Evolutionary conservation across 2,329 filamentous ascomycete species (phyloP).

Genomic region (Akanthomyces muscarius): DNA sequence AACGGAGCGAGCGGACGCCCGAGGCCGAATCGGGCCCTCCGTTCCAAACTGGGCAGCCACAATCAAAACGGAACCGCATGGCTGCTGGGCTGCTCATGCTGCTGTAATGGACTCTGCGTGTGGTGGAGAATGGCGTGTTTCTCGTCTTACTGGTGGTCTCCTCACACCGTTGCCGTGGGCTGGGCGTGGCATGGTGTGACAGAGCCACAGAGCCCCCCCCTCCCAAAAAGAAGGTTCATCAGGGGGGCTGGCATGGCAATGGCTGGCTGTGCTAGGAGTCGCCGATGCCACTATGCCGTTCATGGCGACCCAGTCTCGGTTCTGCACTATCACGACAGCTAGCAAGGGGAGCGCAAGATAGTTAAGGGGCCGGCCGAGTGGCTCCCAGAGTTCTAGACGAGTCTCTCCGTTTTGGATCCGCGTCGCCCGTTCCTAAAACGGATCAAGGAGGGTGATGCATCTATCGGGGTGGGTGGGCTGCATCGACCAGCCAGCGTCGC

Average conservation of each 20-base stretch:
- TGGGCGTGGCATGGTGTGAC: constrained; percentile 1
- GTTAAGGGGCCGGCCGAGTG: background rate
- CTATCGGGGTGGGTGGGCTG: background rate
- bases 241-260: background rate
- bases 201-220: background rate
- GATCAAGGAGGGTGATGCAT: background rate
- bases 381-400: background rate
- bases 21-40: background rate
- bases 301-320: background rate
- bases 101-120: too few species aligned
- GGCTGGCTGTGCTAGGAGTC: background rate
- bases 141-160: background rate
- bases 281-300: constrained; percentile 7
- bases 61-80: background rate
- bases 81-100: background rate
- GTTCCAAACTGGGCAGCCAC: constrained; percentile 10
- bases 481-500: background rate
- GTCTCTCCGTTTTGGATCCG: constrained; percentile 12
- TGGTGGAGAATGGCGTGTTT: background rate
- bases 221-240: background rate
- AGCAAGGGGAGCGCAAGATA: background rate
- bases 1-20: background rate
- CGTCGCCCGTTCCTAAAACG: background rate
- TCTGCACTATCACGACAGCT: background rate
- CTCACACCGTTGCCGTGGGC: background rate